Conservation (phyloP, 768 basidiomycete genomes). For the Pleurotus tuber-regium region DNA sequence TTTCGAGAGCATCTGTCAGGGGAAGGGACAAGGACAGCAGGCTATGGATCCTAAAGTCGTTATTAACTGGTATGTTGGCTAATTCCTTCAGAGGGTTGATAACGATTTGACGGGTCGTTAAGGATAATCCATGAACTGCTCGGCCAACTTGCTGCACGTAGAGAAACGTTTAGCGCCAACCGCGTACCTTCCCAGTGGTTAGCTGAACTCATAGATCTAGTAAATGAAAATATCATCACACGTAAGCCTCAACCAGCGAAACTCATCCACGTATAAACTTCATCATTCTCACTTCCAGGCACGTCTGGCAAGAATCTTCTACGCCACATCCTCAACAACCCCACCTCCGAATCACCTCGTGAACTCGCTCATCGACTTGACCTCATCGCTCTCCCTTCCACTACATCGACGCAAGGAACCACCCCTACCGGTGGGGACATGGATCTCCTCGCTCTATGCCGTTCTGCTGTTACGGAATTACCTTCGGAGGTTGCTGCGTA, state of each 20-base stretch:
- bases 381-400: constrained; percentile 35
- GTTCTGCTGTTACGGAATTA: constrained; percentile 58
- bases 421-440: constrained; percentile 21
- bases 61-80: constrained; percentile 72
- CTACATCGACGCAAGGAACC: constrained; percentile 13
- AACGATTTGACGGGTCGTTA: constrained; percentile 7
- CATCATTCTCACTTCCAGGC: no score
- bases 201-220: constrained; percentile 75
- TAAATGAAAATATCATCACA: constrained; percentile 65
- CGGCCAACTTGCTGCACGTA: constrained; percentile 65
- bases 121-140: constrained; percentile 91
- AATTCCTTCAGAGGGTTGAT: constrained; percentile 10
- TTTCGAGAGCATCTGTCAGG: constrained; percentile 70
- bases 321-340: constrained; percentile 60
- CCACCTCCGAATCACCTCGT: constrained; percentile 32
- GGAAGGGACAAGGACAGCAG: constrained; percentile 10
- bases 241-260: constrained; percentile 27
- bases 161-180: constrained; percentile 54
- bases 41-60: constrained; percentile 66
- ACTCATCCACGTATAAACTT: no score
- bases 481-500: constrained; percentile 68
- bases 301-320: constrained; percentile 78
- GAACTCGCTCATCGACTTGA: constrained; percentile 49
- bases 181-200: constrained; percentile 62
- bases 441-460: constrained; percentile 55